Evolutionary conservation across 441 rosid species (phyloP).

Genomic region (Populus hybrid): DNA sequence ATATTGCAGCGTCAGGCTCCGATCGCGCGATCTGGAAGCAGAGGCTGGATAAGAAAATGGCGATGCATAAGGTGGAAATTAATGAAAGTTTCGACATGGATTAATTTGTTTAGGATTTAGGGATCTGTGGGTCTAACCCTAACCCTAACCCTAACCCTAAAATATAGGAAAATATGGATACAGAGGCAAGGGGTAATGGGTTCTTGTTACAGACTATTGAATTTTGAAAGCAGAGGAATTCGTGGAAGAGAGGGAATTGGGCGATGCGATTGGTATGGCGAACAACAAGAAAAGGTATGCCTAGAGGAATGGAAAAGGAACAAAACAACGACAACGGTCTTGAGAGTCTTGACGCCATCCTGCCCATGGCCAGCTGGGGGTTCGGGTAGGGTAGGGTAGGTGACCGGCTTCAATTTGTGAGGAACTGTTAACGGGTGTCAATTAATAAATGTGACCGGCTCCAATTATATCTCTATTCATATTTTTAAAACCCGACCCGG

Average conservation of each 20-base stretch:
- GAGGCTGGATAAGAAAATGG: neutral
- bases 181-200: neutral
- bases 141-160: slow-evolving; percentile 19
- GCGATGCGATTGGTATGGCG: neutral
- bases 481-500: too few relatives aligned
- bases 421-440: neutral
- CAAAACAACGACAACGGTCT: neutral
- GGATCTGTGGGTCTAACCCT: neutral
- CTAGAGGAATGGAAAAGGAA: neutral
- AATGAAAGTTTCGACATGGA: neutral
- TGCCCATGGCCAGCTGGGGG: neutral
- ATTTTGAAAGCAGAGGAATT: neutral
- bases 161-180: slow-evolving; percentile 4
- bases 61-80: neutral
- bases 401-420: neutral
- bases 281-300: neutral
- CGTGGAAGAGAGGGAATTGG: neutral
- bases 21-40: slow-evolving; percentile 19
- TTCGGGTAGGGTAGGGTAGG: too few relatives aligned
- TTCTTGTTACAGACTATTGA: neutral
- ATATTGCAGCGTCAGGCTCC: neutral
- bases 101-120: neutral
- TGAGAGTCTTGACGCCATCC: neutral
- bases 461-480: too few relatives aligned
- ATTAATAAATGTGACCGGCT: too few relatives aligned